A percentile compares a stretch with the other conserved stretches of the same genome.
These are phyloP conservation scores for Thielaviopsis cerberus DNA, from an alignment of 2,329 filamentous ascomycete species.

Conservation along the genomic window DNA sequence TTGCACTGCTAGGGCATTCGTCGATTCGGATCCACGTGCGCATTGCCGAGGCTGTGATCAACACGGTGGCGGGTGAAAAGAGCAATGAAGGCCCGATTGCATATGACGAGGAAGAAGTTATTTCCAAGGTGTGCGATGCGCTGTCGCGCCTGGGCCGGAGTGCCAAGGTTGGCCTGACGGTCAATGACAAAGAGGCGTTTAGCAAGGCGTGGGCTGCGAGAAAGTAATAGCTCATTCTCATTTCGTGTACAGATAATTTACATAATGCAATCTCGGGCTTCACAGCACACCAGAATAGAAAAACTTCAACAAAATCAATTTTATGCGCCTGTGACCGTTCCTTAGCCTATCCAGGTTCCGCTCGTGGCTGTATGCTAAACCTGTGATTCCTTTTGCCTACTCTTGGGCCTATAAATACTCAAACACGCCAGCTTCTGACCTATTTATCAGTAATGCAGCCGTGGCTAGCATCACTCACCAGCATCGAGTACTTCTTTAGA, in stretches of 20 bases:
- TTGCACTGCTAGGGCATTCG: conserved; percentile 66
- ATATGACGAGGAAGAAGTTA: conserved; percentile 44
- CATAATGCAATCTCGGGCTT: neutral
- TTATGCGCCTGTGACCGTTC: conserved; percentile 8
- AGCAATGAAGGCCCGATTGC: conserved; percentile 19
- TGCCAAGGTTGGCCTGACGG: conserved; percentile 69
- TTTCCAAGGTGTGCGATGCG: conserved; percentile 69
- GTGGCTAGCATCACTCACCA: conserved; percentile 40
- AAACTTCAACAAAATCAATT: conserved; percentile 5
- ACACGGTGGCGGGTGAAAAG: conserved; percentile 24
- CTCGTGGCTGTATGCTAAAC: neutral
- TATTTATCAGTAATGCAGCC: conserved; percentile 36
- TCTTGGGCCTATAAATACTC: neutral
- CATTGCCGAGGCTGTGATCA: conserved; percentile 58
- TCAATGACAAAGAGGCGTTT: conserved; percentile 70
- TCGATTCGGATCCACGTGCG: conserved; percentile 82
- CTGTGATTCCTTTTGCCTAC: neutral
- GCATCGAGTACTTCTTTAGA: conserved; percentile 47
- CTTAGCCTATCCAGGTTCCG: neutral
- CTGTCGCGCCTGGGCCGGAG: conserved; percentile 74
- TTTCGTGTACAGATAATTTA: neutral
- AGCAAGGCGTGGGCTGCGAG: conserved; percentile 43
- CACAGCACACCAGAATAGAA: neutral
- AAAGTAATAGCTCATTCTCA: no score
- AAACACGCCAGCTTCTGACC: neutral